Base-by-base conservation (phyloP, 2,329 filamentous ascomycete genomes). In the Triangularia setosa region DNA sequence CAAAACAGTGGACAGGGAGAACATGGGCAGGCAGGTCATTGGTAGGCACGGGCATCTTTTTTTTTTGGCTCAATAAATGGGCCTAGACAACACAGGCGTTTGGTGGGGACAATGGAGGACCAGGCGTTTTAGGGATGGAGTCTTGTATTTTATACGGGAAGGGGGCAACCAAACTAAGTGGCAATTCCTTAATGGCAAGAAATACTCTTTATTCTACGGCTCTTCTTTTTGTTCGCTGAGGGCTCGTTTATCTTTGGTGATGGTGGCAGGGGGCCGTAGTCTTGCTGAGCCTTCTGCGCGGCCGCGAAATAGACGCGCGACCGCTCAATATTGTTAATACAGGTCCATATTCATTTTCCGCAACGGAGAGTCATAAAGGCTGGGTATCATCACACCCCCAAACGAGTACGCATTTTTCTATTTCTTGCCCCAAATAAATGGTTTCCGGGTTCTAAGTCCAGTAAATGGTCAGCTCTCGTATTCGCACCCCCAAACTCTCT, bases 371-470 rank as follows among this genome's bases (percentile, higher is more conserved):
- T 24, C 56, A n/a, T 55, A 18, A 8, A n/a, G n/a, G 28, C 25
- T 18, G 60, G 63, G 56, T 62, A 64, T 64, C 58, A 55, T 33
- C 8, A 25, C 14, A 33, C 3, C 60, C n/a, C 58, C 25, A 33
- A 16, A 35, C 59, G 11, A 5, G 12, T 6, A 24, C 12, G 14
- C 12, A 27, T 7, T 27, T 12, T 25, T n/a, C 8, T 23, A 16
- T 35, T 52, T 25, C 65, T 74, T 79, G 70, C 75, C 78, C 80
- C 82, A 86, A 65, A 86, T 79, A 67, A 86, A 85, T 2, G 83
- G 81, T 72, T 86, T 87, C 69, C 85, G 79, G 68, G 85, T 87
- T 63, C 84, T 87, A 58, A 24, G 40, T 23, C n/a, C 40, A 48
- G 8, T 21, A 18, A 5, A 11, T 33, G 24, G 23, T 59, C 12